These are phyloP conservation scores for Cutaneotrichosporon sp. DNA, from an alignment of 1,284 basidiomycete species.

Conservation along the genomic window DNA sequence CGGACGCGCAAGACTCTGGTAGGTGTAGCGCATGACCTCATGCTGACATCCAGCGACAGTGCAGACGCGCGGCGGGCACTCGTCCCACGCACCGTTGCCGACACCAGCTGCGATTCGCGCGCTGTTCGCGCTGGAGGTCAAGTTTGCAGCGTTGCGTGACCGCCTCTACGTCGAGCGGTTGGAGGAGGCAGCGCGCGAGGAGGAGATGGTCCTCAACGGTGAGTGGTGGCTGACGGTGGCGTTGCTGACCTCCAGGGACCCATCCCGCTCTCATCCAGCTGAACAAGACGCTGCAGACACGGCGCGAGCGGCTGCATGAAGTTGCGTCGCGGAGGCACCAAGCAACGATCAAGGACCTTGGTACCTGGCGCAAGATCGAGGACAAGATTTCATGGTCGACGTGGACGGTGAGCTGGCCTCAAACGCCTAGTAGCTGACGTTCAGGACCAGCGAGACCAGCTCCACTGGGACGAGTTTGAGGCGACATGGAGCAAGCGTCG, in stretches of 20 bases:
- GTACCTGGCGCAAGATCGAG: conserved; percentile 51
- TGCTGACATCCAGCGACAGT: conserved; percentile 9
- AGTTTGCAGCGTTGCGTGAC: conserved; percentile 60
- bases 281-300: conserved; percentile 45
- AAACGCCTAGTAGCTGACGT: conserved; percentile 13
- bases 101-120: conserved; percentile 57
- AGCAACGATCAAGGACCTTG: conserved; percentile 54
- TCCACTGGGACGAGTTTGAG: conserved; percentile 57
- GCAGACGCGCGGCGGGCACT: conserved; percentile 25
- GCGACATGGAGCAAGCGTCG: conserved; percentile 58
- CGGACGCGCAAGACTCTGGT: conserved; percentile 7
- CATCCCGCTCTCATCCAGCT: conserved; percentile 59
- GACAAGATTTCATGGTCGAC: conserved; percentile 56
- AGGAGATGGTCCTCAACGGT: conserved; percentile 59
- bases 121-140: conserved; percentile 60
- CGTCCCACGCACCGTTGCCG: conserved; percentile 48
- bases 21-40: not conserved
- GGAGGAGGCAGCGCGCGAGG: conserved; percentile 59
- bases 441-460: conserved; percentile 48
- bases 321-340: conserved; percentile 48
- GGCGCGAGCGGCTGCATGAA: conserved; percentile 48
- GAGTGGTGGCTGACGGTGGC: conserved; percentile 21
- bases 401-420: conserved; percentile 54
- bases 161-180: conserved; percentile 60
- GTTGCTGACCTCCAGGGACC: conserved; percentile 45